Percentiles rank a stretch among this genome's conserved stretches.
Conservation (phyloP, 371 early-diverging fungal genomes). For the Mortierella polycephala region DNA sequence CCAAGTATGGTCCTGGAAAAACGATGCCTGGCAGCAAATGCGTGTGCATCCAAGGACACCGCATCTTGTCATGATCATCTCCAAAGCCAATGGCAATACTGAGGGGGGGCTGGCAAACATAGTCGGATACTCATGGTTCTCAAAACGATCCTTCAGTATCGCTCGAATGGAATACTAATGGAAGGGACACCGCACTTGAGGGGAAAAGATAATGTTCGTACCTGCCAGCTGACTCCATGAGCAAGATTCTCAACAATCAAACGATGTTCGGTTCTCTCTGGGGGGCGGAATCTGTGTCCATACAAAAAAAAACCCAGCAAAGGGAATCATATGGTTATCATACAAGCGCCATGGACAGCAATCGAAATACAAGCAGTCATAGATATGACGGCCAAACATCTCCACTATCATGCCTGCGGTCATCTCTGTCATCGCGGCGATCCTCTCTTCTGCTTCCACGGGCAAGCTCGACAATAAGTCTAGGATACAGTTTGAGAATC, state of each 20-base stretch:
- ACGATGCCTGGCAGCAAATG: no score
- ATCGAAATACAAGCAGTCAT: no score
- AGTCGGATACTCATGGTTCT: conserved; percentile 5
- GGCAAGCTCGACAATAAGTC: conserved; percentile 80
- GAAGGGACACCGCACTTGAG: conserved; percentile 14
- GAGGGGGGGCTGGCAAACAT: neutral
- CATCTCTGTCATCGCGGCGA: conserved; percentile 58
- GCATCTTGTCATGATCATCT: neutral
- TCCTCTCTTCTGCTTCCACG: conserved; percentile 69
- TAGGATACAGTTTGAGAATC: conserved; percentile 32
- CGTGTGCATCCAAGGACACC: neutral
- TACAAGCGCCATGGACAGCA: neutral
- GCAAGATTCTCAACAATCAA: conserved; percentile 78
- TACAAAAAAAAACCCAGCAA: conserved; percentile 9
- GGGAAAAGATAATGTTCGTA: conserved; percentile 60
- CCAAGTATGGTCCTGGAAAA: no score
- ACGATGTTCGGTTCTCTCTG: conserved; percentile 68
- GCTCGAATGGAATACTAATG: neutral
- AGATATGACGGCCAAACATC: conserved; percentile 27
- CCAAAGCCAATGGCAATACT: conserved; percentile 6
- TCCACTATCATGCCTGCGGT: conserved; percentile 36
- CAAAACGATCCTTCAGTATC: conserved; percentile 22
- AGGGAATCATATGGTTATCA: neutral
- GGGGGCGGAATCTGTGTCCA: conserved; percentile 59
- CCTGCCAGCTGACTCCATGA: conserved; percentile 84